Evolutionary conservation across 169 alveolate species (phyloP).

Genomic region (Plasmodium malariae): DNA sequence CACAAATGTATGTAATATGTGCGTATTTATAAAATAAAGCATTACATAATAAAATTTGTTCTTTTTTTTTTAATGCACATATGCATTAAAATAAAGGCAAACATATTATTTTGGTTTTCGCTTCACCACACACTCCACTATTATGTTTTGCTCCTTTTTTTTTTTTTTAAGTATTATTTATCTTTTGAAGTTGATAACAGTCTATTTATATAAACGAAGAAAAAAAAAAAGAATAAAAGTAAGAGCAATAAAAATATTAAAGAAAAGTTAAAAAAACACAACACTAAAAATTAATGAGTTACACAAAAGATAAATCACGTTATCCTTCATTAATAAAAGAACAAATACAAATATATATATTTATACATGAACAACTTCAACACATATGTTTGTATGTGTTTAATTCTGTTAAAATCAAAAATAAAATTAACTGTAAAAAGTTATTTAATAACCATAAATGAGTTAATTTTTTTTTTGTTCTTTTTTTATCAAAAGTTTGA

Average conservation of each 20-base stretch:
- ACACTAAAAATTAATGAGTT: background rate
- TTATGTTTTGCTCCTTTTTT: constrained; percentile 12
- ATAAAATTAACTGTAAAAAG: background rate
- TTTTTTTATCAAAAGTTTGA: background rate
- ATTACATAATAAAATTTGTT: background rate
- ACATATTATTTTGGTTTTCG: constrained; percentile 22
- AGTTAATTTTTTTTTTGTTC: background rate
- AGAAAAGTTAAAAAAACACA: background rate
- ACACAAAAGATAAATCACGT: background rate
- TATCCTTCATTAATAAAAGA: constrained; percentile 1
- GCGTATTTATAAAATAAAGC: constrained; percentile 1
- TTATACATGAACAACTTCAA: background rate
- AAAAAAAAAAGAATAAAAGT: too few relatives aligned
- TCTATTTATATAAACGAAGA: too few relatives aligned
- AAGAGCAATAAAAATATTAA: background rate
- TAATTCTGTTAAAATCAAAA: background rate
- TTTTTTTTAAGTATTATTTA: constrained; percentile 10
- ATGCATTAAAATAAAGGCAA: constrained; percentile 2
- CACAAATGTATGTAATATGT: constrained; percentile 5
- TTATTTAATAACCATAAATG: background rate
- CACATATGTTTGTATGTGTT: background rate
- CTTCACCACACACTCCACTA: constrained; percentile 1
- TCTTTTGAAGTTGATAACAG: too few relatives aligned
- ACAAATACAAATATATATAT: background rate
- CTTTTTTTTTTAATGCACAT: constrained; percentile 25